phyloP scores from a whole-genome alignment of 2,329 filamentous ascomycete species.

The Hymenoscyphus scutula region DNA sequence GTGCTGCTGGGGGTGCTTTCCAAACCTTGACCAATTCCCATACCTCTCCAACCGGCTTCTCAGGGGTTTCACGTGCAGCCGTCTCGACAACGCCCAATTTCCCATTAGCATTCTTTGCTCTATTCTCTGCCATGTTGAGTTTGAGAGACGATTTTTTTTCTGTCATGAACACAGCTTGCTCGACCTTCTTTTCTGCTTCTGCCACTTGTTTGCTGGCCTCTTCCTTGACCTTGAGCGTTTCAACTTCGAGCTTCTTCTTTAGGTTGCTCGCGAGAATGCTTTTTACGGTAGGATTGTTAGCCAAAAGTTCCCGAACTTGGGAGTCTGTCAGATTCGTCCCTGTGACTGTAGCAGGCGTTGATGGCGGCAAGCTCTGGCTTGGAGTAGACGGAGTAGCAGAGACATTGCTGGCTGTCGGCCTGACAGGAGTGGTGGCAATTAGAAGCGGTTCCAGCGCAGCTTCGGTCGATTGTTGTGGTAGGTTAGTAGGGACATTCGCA shows the following conservation, averaged over 20 bases:
- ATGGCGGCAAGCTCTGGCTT: constrained; percentile 19
- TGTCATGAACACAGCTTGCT: constrained; percentile 62
- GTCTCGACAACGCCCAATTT: constrained; percentile 78
- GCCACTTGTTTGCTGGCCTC: constrained; percentile 49
- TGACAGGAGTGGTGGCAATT: constrained; percentile 42
- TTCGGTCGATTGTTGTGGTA: constrained; percentile 5
- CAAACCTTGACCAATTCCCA: constrained; percentile 76
- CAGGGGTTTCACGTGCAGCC: constrained; percentile 80
- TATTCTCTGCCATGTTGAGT: constrained; percentile 76
- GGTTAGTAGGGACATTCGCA: constrained; percentile 13
- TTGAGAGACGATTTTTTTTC: constrained; percentile 72
- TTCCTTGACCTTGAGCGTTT: constrained; percentile 59
- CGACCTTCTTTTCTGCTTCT: constrained; percentile 51
- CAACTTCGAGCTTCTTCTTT: constrained; percentile 65
- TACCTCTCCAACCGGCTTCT: constrained; percentile 79
- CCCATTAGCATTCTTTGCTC: constrained; percentile 59
- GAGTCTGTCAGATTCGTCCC: constrained; percentile 49
- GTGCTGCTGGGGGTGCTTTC: constrained; percentile 44
- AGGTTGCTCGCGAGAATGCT: constrained; percentile 60
- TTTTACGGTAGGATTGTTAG: constrained; percentile 53
- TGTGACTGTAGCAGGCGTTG: constrained; percentile 8
- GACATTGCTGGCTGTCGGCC: constrained; percentile 29
- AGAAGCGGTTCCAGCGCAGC: constrained; percentile 19
- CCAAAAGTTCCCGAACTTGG: constrained; percentile 55
- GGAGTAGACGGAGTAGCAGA: constrained; percentile 24